Base-by-base conservation (phyloP, 805 yeast genomes). In the Zygoascus biomembranicola region DNA sequence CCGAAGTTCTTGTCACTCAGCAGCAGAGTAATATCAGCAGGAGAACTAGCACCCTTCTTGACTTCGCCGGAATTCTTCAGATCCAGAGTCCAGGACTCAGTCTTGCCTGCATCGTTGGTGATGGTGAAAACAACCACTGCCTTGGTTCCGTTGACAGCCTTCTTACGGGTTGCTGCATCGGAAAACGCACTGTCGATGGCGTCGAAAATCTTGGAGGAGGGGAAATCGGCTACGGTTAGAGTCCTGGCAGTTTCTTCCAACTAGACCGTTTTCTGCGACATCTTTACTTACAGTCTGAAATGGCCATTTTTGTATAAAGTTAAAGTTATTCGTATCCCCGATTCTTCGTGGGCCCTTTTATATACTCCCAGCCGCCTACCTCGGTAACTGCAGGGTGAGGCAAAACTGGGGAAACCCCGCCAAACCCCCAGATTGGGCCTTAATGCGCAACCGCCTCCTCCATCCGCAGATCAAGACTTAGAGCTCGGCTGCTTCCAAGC, bases 1-100 rank as follows among this genome's bases (percentile, higher is more conserved):
- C 77, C 82, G 62, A 88, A 81, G 68, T 85, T 86, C 53, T 78
- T 77, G 64, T 87, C 96, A 56, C 72, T 73, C 61, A 86, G 73
- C 61, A 76, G 71, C 66, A 87, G 79, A 53, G 77, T 81, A 61
- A 87, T 82, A 61, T 87, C 95, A 16, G 81, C 73, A 55, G 65
- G 68, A 46, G 59, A 64, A 66, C 79, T 77, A 43, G 67, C 65
- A 44, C 78, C 78, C 52, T 74, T 68, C 32, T 75, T 76, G 45
- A 74, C 78, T 42, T 61, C 64, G 49, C 90, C 90, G 11, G 71
- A 70, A 43, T 79, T 71, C 73, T 84, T 84, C 58, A 84, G 77
- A 65, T 87, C 90, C 55, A 87, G 72, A 52, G 72, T 63, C 90
- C 90, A 87, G 5, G 84, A 71, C 62, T 76, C 77, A 51, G 76